Evolutionary conservation across 495 filamentous ascomycete genomes (phyloP).

Genomic region (Chaetomium fimeti): DNA sequence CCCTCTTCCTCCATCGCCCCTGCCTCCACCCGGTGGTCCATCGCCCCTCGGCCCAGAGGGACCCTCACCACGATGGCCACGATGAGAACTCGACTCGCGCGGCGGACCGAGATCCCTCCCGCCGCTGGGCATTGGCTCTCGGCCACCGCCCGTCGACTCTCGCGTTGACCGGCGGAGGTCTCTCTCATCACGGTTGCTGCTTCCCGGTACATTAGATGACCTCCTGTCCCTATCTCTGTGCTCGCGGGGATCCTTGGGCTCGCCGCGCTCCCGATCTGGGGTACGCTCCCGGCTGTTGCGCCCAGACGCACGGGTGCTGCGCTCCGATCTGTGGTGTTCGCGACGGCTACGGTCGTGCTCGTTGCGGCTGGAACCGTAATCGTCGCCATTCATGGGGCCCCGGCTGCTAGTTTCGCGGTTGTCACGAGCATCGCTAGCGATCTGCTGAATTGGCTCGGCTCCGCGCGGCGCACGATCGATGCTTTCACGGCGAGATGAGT

Average conservation of each 20-base stretch:
- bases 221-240: constrained; percentile 34
- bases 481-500: constrained; percentile 29
- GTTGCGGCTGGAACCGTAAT: constrained; percentile 30
- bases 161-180: constrained; percentile 32
- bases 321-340: constrained; percentile 45
- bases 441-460: constrained; percentile 35
- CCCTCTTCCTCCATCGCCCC: constrained; percentile 17
- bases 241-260: constrained; percentile 21
- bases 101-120: constrained; percentile 32
- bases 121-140: constrained; percentile 24
- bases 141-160: constrained; percentile 24
- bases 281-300: constrained; percentile 37
- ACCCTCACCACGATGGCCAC: constrained; percentile 28
- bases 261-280: constrained; percentile 11
- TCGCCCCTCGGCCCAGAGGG: constrained; percentile 21
- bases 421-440: constrained; percentile 34
- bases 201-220: constrained; percentile 18
- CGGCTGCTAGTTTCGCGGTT: constrained; percentile 28
- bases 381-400: constrained; percentile 34
- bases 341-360: constrained; percentile 49
- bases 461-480: constrained; percentile 23
- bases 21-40: constrained; percentile 12
- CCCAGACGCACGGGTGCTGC: constrained; percentile 38
- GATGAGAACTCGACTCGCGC: constrained; percentile 29
- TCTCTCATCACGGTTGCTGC: constrained; percentile 23